Base-by-base conservation (phyloP, 495 filamentous ascomycete species). In the Neurospora hispaniola region DNA sequence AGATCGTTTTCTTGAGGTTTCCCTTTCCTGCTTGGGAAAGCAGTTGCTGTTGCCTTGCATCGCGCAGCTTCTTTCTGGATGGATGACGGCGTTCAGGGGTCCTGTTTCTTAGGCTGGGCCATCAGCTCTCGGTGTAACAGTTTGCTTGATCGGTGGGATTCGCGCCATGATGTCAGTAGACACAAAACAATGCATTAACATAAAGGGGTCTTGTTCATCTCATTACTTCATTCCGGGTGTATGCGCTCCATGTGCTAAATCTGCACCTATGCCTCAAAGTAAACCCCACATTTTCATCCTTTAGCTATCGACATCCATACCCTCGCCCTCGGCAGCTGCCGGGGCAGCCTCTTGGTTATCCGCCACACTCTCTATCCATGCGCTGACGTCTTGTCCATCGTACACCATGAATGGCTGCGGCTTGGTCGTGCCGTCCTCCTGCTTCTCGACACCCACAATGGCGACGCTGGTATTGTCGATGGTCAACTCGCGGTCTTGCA, bases 401-500 rank as follows among this genome's bases (percentile, higher is more conserved):
- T 92, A 97, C 73, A 97, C 85, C 87, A 91, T 93, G 84, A 99
- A 99, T 80, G 89, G 90, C 86, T 96, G 92, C 38, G 90, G 81
- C 76, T 85, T 88, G 77, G 79, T 77, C 76, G 81, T 80, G 5
- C 85, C 88, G 70, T 84, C 85, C 71, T 86, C 80, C 16, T 46
- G 73, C 75, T 76, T 77, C 27, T 77, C 82, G 35, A 91, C 74
- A 20, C 94, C 94, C 27, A 93, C 90, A 69, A 97, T 89, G 69
- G 92, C 93, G 48, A 98, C 88, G 75, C 93, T 97, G 69, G 94
- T 96, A 83, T 99, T 98, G 76, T 97, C 96, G 46, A 97, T 88
- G 71, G 94, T 98, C 80, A 98, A 84, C 88, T 97, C 94, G 85
- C 97, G 97, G 82, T 98, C 96, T 88, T 98, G 95, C 73, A 91